These are phyloP conservation scores for Fusarium brachygibbosum DNA, from an alignment of 2,329 filamentous ascomycete species.

Conservation along the genomic window DNA sequence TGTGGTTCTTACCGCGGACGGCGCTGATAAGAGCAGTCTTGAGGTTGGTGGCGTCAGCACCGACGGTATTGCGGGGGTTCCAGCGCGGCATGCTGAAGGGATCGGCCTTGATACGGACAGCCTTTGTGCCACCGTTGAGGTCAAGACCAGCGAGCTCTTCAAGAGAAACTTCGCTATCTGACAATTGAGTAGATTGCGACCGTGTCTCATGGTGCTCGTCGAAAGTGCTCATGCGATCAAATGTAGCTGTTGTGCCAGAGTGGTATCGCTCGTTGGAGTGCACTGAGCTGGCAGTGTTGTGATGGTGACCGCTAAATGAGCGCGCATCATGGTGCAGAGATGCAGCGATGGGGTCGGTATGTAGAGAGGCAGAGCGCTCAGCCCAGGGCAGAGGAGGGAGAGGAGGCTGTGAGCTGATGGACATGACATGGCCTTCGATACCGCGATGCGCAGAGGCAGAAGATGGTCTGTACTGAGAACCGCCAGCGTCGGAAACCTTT, in stretches of 20 bases:
- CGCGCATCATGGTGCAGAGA: slow-evolving; percentile 30
- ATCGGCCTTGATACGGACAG: slow-evolving; percentile 65
- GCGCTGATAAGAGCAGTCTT: slow-evolving; percentile 65
- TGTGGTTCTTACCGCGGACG: slow-evolving; percentile 69
- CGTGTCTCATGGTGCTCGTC: slow-evolving; percentile 49
- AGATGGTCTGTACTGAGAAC: slow-evolving; percentile 45
- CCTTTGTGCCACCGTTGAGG: slow-evolving; percentile 56
- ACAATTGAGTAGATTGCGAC: slow-evolving; percentile 45
- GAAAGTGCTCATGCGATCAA: slow-evolving; percentile 52
- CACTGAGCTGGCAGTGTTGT: slow-evolving; percentile 50
- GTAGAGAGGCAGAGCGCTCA: slow-evolving; percentile 40
- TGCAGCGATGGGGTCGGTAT: slow-evolving; percentile 27
- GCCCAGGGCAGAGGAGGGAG: slow-evolving; percentile 48
- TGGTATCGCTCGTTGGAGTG: slow-evolving; percentile 51
- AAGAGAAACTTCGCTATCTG: slow-evolving; percentile 48
- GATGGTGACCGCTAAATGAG: slow-evolving; percentile 23
- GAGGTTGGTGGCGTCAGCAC: slow-evolving; percentile 59
- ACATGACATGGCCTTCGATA: slow-evolving; percentile 35
- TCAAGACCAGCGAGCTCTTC: slow-evolving; percentile 56
- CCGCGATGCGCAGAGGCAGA: slow-evolving; percentile 46
- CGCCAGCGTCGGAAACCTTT: slow-evolving; percentile 33
- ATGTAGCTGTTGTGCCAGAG: slow-evolving; percentile 45
- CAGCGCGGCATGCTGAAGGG: slow-evolving; percentile 65
- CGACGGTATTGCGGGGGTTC: slow-evolving; percentile 61
- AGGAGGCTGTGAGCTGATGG: slow-evolving; percentile 35